Conservation (phyloP, 495 filamentous ascomycete species). For the Antarctomyces pellizariae region DNA sequence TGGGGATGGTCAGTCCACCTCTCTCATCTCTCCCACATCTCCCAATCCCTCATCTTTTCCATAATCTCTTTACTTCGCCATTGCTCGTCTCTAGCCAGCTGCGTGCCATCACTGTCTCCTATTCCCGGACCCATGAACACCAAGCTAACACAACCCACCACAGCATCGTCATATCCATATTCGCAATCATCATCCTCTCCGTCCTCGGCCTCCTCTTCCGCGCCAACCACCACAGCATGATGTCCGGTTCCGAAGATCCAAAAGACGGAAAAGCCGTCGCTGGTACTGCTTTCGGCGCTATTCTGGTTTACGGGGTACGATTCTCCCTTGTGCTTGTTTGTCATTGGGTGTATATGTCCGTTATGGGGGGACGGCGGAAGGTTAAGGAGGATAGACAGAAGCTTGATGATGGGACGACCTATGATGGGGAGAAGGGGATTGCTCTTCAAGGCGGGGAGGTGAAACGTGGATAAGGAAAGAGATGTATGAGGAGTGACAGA, state of each 20-base stretch:
- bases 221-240: conserved; percentile 54
- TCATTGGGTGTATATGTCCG: too few species aligned
- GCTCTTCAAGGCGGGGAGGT: too few species aligned
- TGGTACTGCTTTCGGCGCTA: conserved; percentile 59
- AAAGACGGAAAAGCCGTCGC: conserved; percentile 54
- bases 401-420: too few species aligned
- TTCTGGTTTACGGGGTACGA: conserved; percentile 66
- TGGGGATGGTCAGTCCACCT: conserved; percentile 54
- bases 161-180: conserved; percentile 70
- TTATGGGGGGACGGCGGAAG: too few species aligned
- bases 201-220: conserved; percentile 61
- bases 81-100: not conserved
- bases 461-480: too few species aligned
- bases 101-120: not conserved
- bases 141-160: conserved; percentile 5
- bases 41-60: not conserved
- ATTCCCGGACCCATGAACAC: not conserved
- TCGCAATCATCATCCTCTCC: conserved; percentile 72
- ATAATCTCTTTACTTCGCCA: not conserved
- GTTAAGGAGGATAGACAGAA: not conserved
- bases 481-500: too few species aligned
- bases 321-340: too few species aligned
- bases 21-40: conserved; percentile 1
- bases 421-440: too few species aligned
- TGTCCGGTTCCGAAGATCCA: conserved; percentile 52